These are phyloP conservation scores for Ustilago loliicola DNA, from an alignment of 1,284 basidiomycete species.

Conservation along the genomic window DNA sequence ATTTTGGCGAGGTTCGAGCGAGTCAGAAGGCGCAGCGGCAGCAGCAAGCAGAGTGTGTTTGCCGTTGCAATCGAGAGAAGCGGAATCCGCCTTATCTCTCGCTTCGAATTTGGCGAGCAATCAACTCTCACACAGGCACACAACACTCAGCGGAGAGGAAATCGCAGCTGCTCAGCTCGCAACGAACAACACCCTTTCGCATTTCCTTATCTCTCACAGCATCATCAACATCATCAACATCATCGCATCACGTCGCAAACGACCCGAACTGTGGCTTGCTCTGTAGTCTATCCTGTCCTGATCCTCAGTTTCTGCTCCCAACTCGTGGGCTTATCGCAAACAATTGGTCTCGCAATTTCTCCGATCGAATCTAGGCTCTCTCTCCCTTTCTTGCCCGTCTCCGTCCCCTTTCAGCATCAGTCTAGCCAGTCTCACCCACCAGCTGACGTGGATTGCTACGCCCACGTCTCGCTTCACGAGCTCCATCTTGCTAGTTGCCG, in stretches of 20 bases:
- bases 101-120: not conserved
- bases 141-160: not conserved
- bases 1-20: too few relatives aligned
- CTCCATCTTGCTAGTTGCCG: not conserved
- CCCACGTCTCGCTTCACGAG: not conserved
- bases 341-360: conserved; percentile 7
- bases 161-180: not conserved
- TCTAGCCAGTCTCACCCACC: not conserved
- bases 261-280: conserved; percentile 7
- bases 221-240: not conserved
- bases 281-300: not conserved
- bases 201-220: not conserved
- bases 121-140: conserved; percentile 7
- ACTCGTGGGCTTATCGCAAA: conserved; percentile 14
- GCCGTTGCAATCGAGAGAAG: not conserved
- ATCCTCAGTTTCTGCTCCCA: not conserved
- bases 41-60: too few relatives aligned
- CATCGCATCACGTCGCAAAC: not conserved
- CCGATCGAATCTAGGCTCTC: conserved; percentile 1
- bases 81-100: conserved; percentile 26
- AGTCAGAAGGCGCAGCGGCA: too few relatives aligned
- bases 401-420: not conserved
- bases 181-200: not conserved
- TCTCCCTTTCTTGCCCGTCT: not conserved
- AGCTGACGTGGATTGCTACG: not conserved